phyloP scores from a whole-genome alignment of 2,329 filamentous ascomycete species.

The Hymenoscyphus fraxineus region DNA sequence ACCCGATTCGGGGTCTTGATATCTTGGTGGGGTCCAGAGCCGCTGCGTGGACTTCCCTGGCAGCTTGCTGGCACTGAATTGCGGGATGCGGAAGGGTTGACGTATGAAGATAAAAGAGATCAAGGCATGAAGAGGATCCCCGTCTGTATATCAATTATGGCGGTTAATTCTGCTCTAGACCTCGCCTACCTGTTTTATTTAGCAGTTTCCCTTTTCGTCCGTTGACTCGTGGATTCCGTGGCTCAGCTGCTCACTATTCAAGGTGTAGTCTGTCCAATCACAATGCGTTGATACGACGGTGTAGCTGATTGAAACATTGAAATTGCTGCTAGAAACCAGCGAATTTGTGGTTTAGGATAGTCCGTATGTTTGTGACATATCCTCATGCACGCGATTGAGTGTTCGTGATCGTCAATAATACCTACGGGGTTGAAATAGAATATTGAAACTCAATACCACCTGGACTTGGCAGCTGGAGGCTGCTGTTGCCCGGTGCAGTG shows the following conservation, averaged over 20 bases:
- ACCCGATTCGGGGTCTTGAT: neutral
- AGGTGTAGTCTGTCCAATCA: neutral
- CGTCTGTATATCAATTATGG: neutral
- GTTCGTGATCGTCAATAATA: neutral
- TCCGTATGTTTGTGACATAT: neutral
- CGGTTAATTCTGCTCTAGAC: too few species aligned
- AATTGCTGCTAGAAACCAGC: neutral
- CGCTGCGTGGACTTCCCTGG: neutral
- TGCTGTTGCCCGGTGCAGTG: neutral
- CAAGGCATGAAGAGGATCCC: neutral
- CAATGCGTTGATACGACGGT: neutral
- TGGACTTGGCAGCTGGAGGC: neutral
- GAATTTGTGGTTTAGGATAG: neutral
- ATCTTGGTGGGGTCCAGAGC: neutral
- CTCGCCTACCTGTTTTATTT: neutral
- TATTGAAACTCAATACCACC: neutral
- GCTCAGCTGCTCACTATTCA: conserved; percentile 11
- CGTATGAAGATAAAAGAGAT: neutral
- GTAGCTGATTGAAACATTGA: neutral
- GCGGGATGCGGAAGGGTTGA: neutral
- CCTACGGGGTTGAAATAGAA: neutral
- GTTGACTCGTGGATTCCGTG: conserved; percentile 7
- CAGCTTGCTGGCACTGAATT: neutral
- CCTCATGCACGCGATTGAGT: neutral
- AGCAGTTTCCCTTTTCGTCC: neutral